These are phyloP conservation scores for Kodamaea derodonti DNA, from an alignment of 1,139 yeast species.

Conservation along the genomic window DNA sequence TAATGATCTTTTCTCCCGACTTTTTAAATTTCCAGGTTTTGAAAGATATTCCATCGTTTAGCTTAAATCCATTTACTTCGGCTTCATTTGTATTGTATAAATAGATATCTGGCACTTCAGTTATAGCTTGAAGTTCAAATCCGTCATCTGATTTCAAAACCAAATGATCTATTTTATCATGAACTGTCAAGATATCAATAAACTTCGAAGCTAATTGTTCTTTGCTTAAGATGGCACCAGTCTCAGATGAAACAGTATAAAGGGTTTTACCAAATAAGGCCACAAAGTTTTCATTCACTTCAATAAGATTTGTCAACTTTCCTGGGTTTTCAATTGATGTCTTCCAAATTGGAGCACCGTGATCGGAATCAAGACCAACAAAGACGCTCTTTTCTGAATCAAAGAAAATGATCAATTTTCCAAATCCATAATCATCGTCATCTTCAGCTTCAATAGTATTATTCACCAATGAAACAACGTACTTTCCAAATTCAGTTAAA, in stretches of 20 bases:
- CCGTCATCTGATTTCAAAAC: slow-evolving; percentile 4
- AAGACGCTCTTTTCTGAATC: slow-evolving; percentile 20
- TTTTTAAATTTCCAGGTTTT: slow-evolving; percentile 28
- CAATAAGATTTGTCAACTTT: slow-evolving; percentile 11
- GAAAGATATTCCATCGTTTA: slow-evolving; percentile 14
- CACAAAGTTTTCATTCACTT: slow-evolving; percentile 17
- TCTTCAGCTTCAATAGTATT: background rate
- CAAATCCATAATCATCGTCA: slow-evolving; percentile 31
- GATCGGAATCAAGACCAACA: slow-evolving; percentile 29
- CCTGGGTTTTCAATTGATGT: slow-evolving; percentile 6
- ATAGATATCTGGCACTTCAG: slow-evolving; percentile 12
- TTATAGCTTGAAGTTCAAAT: slow-evolving; percentile 1
- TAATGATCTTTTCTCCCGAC: slow-evolving; percentile 16
- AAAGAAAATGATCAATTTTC: slow-evolving; percentile 29
- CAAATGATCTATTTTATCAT: slow-evolving; percentile 6
- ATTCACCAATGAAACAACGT: slow-evolving; percentile 12
- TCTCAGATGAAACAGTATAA: slow-evolving; percentile 18
- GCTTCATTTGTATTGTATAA: slow-evolving; percentile 14
- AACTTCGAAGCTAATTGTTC: slow-evolving; percentile 5
- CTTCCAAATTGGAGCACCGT: slow-evolving; percentile 29
- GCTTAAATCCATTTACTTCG: slow-evolving; percentile 21
- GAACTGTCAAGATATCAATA: slow-evolving; percentile 4
- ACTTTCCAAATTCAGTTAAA: slow-evolving; percentile 32
- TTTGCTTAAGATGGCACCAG: background rate
- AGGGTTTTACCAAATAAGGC: slow-evolving; percentile 19